Percentiles rank a stretch among this genome's conserved stretches.
These are phyloP conservation scores for Lepiota venenata DNA, from an alignment of 768 basidiomycete species.

Conservation along the genomic window DNA sequence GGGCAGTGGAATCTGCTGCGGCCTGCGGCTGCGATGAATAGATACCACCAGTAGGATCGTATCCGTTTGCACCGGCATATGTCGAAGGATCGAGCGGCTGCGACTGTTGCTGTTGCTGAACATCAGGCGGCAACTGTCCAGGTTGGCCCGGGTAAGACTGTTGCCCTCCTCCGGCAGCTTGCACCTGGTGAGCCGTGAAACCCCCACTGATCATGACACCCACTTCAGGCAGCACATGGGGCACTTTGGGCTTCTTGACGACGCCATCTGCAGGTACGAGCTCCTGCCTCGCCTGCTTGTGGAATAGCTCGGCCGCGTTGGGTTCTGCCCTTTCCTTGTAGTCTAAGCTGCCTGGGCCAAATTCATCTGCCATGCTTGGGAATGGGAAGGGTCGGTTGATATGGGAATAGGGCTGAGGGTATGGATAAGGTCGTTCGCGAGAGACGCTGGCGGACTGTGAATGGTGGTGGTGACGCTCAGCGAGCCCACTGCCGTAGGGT, in stretches of 20 bases:
- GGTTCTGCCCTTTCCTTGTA: slow-evolving; percentile 24
- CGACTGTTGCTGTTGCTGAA: not conserved
- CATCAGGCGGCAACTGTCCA: too few species aligned
- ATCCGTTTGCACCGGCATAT: not conserved
- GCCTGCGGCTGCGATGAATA: not conserved
- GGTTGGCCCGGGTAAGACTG: slow-evolving; percentile 15
- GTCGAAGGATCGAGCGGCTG: slow-evolving; percentile 9
- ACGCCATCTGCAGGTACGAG: slow-evolving; percentile 33
- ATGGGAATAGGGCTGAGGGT: slow-evolving; percentile 5
- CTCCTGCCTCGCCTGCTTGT: slow-evolving; percentile 58
- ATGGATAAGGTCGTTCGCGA: slow-evolving; percentile 8
- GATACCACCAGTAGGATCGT: not conserved
- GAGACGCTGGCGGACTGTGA: slow-evolving; percentile 1
- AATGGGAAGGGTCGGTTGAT: slow-evolving; percentile 15
- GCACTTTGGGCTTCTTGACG: slow-evolving; percentile 26
- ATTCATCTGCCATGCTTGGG: slow-evolving; percentile 28
- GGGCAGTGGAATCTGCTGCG: slow-evolving; percentile 5
- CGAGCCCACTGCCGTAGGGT: slow-evolving; percentile 9
- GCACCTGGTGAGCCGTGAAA: slow-evolving; percentile 16
- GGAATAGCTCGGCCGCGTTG: slow-evolving; percentile 67
- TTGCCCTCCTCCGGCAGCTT: slow-evolving; percentile 11
- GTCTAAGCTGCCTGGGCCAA: slow-evolving; percentile 21
- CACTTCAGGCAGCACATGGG: slow-evolving; percentile 26
- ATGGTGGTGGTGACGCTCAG: slow-evolving; percentile 10
- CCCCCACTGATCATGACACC: slow-evolving; percentile 29